Evolutionary conservation across 2,329 filamentous ascomycete species (phyloP).

Genomic region (Ophiostoma quercus): DNA sequence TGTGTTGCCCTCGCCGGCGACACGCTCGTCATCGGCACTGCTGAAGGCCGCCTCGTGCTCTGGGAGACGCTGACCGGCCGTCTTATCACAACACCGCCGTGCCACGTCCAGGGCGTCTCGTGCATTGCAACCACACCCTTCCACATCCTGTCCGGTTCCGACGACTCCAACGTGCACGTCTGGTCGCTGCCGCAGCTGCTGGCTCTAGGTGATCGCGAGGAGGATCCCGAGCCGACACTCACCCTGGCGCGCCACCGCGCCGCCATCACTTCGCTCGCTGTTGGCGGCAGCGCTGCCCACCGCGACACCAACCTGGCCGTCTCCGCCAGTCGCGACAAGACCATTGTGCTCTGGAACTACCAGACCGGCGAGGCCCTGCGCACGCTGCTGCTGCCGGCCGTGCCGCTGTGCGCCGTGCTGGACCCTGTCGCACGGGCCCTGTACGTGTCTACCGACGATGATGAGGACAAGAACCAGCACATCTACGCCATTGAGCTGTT

Average conservation of each 20-base stretch:
- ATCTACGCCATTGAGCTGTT: conserved; percentile 74
- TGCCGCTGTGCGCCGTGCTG: conserved; percentile 65
- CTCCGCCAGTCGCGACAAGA: conserved; percentile 79
- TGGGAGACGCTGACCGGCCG: conserved; percentile 86
- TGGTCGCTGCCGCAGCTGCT: conserved; percentile 79
- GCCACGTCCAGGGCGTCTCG: conserved; percentile 76
- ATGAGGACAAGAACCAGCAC: background rate
- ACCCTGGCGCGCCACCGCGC: conserved; percentile 74
- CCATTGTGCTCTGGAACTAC: conserved; percentile 90
- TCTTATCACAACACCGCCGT: conserved; percentile 67
- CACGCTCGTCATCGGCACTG: conserved; percentile 73
- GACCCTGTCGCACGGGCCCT: conserved; percentile 81
- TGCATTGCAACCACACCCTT: conserved; percentile 66
- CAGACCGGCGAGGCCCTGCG: conserved; percentile 69
- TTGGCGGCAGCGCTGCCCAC: conserved; percentile 59
- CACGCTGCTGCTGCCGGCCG: conserved; percentile 72
- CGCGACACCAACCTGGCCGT: conserved; percentile 72
- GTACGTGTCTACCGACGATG: conserved; percentile 75
- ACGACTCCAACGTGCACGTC: conserved; percentile 85
- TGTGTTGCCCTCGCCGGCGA: conserved; percentile 68
- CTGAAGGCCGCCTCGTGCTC: conserved; percentile 76
- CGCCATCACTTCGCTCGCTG: conserved; percentile 60
- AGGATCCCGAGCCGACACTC: conserved; percentile 62
- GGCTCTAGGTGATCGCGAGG: conserved; percentile 38
- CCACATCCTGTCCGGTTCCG: conserved; percentile 71